Evolutionary conservation across 2,329 filamentous ascomycete species (phyloP).

Genomic region (Pseudogymnoascus sp.): DNA sequence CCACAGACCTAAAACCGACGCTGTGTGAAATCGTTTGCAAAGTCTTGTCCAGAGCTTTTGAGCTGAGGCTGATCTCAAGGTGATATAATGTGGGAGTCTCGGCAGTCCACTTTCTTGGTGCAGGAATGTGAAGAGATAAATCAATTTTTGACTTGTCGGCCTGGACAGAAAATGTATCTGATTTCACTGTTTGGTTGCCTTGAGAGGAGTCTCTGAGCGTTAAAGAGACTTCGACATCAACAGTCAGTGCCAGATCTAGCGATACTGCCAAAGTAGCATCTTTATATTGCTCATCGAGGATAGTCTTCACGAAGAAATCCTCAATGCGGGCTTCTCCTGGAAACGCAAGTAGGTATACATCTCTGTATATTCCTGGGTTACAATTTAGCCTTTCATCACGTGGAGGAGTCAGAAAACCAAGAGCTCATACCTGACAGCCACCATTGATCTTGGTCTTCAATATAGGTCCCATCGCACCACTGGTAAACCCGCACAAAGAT

Average conservation of each 20-base stretch:
- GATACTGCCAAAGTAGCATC: constrained; percentile 38
- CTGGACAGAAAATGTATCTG: constrained; percentile 5
- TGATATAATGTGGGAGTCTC: constrained; percentile 56
- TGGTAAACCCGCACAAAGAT: constrained; percentile 61
- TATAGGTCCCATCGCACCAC: constrained; percentile 59
- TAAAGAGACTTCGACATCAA: constrained; percentile 29
- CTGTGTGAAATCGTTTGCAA: constrained; percentile 31
- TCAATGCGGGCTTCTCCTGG: constrained; percentile 43
- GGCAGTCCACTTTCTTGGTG: constrained; percentile 60
- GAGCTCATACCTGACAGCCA: constrained; percentile 46
- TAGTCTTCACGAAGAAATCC: constrained; percentile 47
- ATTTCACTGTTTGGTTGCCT: background rate
- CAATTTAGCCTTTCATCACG: background rate
- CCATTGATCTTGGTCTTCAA: constrained; percentile 63
- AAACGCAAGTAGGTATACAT: constrained; percentile 53
- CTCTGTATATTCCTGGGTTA: constrained; percentile 50
- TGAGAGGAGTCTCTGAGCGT: constrained; percentile 18
- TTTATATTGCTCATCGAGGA: constrained; percentile 43
- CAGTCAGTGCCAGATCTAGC: constrained; percentile 36
- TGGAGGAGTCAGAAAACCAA: background rate
- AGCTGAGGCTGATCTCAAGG: constrained; percentile 37
- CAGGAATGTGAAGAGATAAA: constrained; percentile 30
- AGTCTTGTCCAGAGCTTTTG: constrained; percentile 26
- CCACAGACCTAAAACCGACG: constrained; percentile 55
- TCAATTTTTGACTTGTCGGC: background rate